Evolutionary conservation across 306 rosid genomes (phyloP), one percentile per base, ranked within the genome.

Genomic region (Macrotyloma uniflorum): DNA sequence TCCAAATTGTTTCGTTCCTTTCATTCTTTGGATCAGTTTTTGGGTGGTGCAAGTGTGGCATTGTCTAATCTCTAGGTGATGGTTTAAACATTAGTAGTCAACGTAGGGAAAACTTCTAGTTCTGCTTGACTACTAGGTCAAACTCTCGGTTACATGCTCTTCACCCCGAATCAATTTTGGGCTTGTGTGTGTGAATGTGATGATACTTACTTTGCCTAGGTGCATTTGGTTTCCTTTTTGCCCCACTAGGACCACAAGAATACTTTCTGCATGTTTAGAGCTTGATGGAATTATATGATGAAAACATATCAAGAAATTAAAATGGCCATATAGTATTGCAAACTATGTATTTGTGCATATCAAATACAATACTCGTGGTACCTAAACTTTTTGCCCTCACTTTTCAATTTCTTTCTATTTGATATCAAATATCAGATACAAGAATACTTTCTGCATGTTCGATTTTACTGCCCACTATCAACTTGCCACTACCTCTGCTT

Each of bases 11-110:
- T 65, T 38, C 26, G 49, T 50, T 72, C 50, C 62, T 59, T 70
- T 49, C 65, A 79, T 71, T 80, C 73, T 19, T 73, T 55, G 61
- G 79, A 73, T 42, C 69, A 64, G 28, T 51, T 80, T 72, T 51
- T 38, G 69, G 43, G 51, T 13, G 45, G 19, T 51, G 40, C 63
- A 53, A 54, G 51, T 53, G 51, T 45, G 32, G 30, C 83, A 42
- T 28, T 7, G 1, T 20, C 2, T 30, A 11, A 36, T 74, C 30
- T 62, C 64, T 47, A 30, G 35, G 63, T 49, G 36, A 33, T 45
- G 22, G 49, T 30, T 18, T 35, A 15, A 63, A 55, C 12, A 5
- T 58, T n/a, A 40, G 11, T 75, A 12, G 47, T 75, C 71, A 62
- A 75, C 51, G 33, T 46, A 59, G 45, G 33, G 13, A 43, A 18